Base-by-base conservation (phyloP, 1,284 basidiomycete species). In the Taiwanofungus camphoratus region DNA sequence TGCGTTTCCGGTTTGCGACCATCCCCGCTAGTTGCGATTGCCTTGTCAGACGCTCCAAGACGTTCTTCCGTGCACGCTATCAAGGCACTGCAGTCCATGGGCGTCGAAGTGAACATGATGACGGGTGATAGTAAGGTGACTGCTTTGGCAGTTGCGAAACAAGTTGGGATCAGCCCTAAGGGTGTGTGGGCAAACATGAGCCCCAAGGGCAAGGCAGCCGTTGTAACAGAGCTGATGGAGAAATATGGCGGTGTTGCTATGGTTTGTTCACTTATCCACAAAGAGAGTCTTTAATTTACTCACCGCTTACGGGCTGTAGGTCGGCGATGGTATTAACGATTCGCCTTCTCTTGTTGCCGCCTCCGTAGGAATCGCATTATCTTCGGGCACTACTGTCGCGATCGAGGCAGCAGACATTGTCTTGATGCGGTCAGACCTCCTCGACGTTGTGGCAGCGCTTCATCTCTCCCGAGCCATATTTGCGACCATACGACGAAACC, bases 241-340 rank as follows among this genome's bases (percentile, higher is more conserved):
- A 76, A 77, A 52, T 67, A 82, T 36, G 71, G 69, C 2, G 79
- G 76, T 19, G 85, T 95, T 18, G 93, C 91, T 1, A 95, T 96
- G 92, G 93, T 89, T 53, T 50, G 78, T 64, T 16, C 39, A 15
- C 41, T 15, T 27, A 23, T 27, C 27, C 34, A 29, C 9, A n/a
- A 6, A 9, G 32, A 18, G 5, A 11, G 7, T 18, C 16, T 16
- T 31, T 20, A 18, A 21, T 4, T 31, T 35, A 44, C 41, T 20
- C 44, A 22, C 21, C 50, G 34, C 46, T 49, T 22, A 34, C 41
- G 34, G 12, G 38, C 37, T 41, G 30, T 49, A 93, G 92, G 92
- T 99, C 37, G 96, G 96, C 16, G 96, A 99, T 63, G 96, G 96
- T 15, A 96, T 99, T 69, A 99, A 99, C 64, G 96, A 99, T 62